phyloP scores from a whole-genome alignment of 2,329 filamentous ascomycete genomes.

The Sphaerulina vaccinii region DNA sequence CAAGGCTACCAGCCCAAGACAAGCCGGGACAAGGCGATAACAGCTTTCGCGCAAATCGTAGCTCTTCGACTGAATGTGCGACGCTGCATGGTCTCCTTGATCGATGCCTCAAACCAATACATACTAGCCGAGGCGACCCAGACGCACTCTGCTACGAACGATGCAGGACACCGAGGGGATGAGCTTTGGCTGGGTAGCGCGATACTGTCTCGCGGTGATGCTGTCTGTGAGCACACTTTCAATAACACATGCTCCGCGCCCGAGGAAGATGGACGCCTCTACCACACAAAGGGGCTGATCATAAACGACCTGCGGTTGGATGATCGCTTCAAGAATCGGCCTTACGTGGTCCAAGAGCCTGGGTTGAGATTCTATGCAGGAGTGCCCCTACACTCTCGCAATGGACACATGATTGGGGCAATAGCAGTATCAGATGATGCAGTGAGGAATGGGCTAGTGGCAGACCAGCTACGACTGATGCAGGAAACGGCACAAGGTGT shows the following conservation, averaged over 20 bases:
- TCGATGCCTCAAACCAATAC: constrained; percentile 51
- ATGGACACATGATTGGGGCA: constrained; percentile 59
- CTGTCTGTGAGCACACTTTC: constrained; percentile 38
- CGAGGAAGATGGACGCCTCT: constrained; percentile 22
- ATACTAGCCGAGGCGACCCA: constrained; percentile 53
- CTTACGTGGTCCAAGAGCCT: constrained; percentile 30
- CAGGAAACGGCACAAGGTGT: constrained; percentile 56
- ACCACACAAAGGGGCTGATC: constrained; percentile 23
- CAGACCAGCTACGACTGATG: constrained; percentile 54
- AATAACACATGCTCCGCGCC: constrained; percentile 16
- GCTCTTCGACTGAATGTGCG: constrained; percentile 39
- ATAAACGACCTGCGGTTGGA: constrained; percentile 36
- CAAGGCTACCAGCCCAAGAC: constrained; percentile 26
- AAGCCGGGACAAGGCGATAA: constrained; percentile 39
- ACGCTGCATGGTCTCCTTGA: constrained; percentile 44
- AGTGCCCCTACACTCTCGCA: constrained; percentile 60
- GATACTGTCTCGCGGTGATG: constrained; percentile 37
- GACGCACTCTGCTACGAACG: constrained; percentile 37
- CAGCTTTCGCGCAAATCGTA: constrained; percentile 47
- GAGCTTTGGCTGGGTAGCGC: constrained; percentile 36
- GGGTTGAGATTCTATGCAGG: constrained; percentile 53
- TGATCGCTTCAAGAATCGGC: constrained; percentile 34
- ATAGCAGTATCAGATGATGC: constrained; percentile 59
- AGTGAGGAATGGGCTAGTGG: constrained; percentile 52
- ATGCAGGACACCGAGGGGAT: constrained; percentile 37